These are phyloP conservation scores for Hygrophorus pudorinus DNA, from an alignment of 768 basidiomycete species.

Conservation along the genomic window DNA sequence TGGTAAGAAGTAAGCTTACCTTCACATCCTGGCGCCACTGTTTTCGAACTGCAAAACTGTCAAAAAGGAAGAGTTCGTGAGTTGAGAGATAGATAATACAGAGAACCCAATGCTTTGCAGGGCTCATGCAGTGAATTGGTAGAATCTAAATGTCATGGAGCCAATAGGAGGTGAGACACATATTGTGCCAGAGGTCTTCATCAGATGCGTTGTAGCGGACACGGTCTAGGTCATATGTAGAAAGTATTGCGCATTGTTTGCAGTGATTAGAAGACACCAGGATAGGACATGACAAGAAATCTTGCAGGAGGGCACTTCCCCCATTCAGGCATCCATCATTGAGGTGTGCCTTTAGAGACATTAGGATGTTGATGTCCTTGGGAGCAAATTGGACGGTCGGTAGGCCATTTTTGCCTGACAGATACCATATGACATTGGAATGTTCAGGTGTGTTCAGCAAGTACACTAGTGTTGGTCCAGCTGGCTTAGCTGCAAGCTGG, in stretches of 20 bases:
- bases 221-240: slow-evolving; percentile 13
- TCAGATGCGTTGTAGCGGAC: slow-evolving; percentile 12
- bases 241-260: slow-evolving; percentile 9
- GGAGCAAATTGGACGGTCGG: slow-evolving; percentile 4
- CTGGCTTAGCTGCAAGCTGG: no score
- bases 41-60: slow-evolving; percentile 17
- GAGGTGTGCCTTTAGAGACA: slow-evolving; percentile 3
- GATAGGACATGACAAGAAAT: background rate
- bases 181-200: slow-evolving; percentile 14
- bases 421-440: slow-evolving; percentile 4
- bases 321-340: slow-evolving; percentile 20
- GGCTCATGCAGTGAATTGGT: slow-evolving; percentile 20
- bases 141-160: slow-evolving; percentile 23
- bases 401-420: slow-evolving; percentile 7
- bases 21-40: slow-evolving; percentile 9
- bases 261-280: background rate
- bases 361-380: slow-evolving; percentile 8
- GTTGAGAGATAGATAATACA: slow-evolving; percentile 11
- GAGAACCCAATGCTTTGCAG: slow-evolving; percentile 24
- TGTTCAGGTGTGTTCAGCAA: background rate
- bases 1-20: slow-evolving; percentile 1
- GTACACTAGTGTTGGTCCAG: no score
- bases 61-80: slow-evolving; percentile 18
- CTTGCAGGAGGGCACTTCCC: slow-evolving; percentile 13
- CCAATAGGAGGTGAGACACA: slow-evolving; percentile 18